Evolutionary conservation across 2,329 filamentous ascomycete species (phyloP), one percentile per base, ranked within the genome.

Genomic region (Diaporthe amygdali): DNA sequence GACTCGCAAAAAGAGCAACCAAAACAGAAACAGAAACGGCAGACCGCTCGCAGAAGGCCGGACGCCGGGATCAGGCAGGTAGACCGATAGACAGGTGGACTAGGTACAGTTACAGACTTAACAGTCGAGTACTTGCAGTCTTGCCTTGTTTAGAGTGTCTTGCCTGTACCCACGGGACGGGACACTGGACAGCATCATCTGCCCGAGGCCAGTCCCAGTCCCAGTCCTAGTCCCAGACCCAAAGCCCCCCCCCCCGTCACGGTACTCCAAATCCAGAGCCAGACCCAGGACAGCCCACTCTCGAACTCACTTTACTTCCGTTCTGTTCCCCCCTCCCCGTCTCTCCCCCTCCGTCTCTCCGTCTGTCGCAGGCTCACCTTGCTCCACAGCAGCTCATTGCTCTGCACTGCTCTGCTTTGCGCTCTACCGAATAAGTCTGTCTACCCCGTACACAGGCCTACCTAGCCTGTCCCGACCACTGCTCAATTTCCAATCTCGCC

Each of bases 401-500:
- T 32, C 46, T 25, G n/a, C n/a, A 2, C 46, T 47, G n/a, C 5
- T 37, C n/a, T n/a, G n/a, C n/a, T n/a, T n/a, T n/a, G n/a, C n/a
- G 41, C 41, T 25, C 46, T 51, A 49, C 44, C 64, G 25, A 34
- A 49, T 15, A 17, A 44, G n/a, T 51, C 22, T n/a, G 44, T 27
- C 52, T 56, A 17, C n/a, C 55, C 25, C 22, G 25, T 41, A 52
- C 46, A 49, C 68, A 46, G 49, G 67, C 46, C 30, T n/a, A 20
- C 56, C 39, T 30, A 51, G 47, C 44, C 41, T 37, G 44, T 44
- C 34, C 46, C 32, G 66, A 49, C 52, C 54, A 27, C 51, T 55
- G 52, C 46, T 59, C 52, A 68, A 66, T 66, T 72, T 64, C 70
- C 66, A 64, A 72, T 49, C 49, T 64, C 56, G 37, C 59, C 70